A percentile compares a stretch with the other conserved stretches of the same genome.
phyloP scores from a whole-genome alignment of 164 flowering plant genomes.

The Aristolochia fimbriata region DNA sequence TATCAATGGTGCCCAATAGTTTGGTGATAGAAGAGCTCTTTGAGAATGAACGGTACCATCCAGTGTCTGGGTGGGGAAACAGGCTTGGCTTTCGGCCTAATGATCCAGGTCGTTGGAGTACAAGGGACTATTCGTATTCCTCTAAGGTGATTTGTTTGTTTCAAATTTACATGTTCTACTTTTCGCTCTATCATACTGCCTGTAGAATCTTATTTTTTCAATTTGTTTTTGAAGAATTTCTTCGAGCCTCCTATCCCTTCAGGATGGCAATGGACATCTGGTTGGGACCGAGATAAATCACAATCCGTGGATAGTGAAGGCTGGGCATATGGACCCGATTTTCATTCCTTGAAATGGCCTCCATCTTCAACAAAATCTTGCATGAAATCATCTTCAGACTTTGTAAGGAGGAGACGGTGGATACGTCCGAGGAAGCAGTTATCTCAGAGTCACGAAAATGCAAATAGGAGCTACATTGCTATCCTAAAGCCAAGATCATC shows the following conservation, averaged over 20 bases:
- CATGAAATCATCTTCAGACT: constrained; percentile 39
- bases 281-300: constrained; percentile 58
- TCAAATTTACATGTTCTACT: background rate
- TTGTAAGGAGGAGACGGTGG: constrained; percentile 69
- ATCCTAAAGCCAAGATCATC: constrained; percentile 62
- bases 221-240: constrained; percentile 46
- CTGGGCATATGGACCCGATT: constrained; percentile 73
- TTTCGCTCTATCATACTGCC: background rate
- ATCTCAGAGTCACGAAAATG: constrained; percentile 9
- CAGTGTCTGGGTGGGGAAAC: constrained; percentile 57
- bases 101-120: constrained; percentile 67
- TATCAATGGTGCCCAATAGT: constrained; percentile 16
- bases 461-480: constrained; percentile 17
- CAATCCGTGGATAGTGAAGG: constrained; percentile 62
- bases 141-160: constrained; percentile 39
- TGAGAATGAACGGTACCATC: constrained; percentile 60
- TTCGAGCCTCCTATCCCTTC: constrained; percentile 61
- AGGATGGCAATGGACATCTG: constrained; percentile 68
- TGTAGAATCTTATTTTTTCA: constrained; percentile 5
- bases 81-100: constrained; percentile 33
- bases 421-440: constrained; percentile 44
- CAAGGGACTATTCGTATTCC: constrained; percentile 55
- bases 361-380: constrained; percentile 38
- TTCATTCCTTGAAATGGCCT: constrained; percentile 57
- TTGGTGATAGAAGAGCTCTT: constrained; percentile 50